Conservation (phyloP, 257 asterid species). For the Ballota nigra region DNA sequence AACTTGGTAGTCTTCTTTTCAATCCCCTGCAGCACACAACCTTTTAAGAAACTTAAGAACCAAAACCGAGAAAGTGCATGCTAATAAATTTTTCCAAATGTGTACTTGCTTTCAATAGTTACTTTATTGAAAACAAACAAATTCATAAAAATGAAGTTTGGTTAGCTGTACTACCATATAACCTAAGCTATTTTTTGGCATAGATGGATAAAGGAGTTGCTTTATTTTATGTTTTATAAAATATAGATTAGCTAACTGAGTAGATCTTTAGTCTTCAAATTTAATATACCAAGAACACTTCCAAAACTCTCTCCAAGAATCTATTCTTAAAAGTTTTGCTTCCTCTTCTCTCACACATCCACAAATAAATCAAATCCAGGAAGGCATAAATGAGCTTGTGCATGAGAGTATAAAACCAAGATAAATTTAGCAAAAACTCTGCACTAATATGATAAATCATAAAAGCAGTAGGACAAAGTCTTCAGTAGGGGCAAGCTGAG, state of each 20-base stretch:
- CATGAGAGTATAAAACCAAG: neutral
- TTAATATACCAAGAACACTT: neutral
- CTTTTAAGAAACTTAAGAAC: conserved; percentile 18
- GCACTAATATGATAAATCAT: neutral
- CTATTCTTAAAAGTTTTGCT: neutral
- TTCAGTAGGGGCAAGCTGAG: neutral
- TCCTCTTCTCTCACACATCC: neutral
- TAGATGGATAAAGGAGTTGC: conserved; percentile 13
- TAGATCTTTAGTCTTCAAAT: neutral
- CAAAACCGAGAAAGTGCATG: conserved; percentile 1
- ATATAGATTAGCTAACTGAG: neutral
- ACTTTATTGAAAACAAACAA: conserved; percentile 7
- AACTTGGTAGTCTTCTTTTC: conserved; percentile 94
- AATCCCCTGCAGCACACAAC: conserved; percentile 62
- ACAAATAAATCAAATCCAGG: neutral
- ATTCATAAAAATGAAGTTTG: no score
- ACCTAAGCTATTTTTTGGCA: neutral
- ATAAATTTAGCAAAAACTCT: neutral
- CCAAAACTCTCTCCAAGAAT: neutral
- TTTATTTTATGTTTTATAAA: neutral
- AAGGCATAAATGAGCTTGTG: neutral
- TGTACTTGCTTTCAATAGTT: neutral
- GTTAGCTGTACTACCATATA: no score
- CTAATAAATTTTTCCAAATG: conserved; percentile 6
- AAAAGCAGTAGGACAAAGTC: neutral